A percentile compares a stretch with the other conserved stretches of the same genome.
These are phyloP conservation scores for Starmerella apicola DNA, from an alignment of 805 yeast genomes.

Conservation along the genomic window DNA sequence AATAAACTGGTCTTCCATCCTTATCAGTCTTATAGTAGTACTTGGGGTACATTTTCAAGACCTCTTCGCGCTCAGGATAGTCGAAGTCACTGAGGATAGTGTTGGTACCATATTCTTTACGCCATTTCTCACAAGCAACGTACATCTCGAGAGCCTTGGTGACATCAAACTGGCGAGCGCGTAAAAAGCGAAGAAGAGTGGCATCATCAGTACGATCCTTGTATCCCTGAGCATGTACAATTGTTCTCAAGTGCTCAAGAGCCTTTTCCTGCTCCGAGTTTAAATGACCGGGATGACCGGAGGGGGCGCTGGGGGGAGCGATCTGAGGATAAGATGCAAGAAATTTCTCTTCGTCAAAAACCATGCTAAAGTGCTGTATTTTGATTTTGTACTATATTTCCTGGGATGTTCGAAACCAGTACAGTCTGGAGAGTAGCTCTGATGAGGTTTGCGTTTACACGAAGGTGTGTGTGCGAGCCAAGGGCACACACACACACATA, in stretches of 20 bases:
- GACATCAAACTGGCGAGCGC: slow-evolving; percentile 91
- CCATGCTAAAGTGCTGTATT: no score
- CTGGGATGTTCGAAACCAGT: no score
- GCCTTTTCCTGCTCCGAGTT: slow-evolving; percentile 54
- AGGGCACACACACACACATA: no score
- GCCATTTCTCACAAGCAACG: slow-evolving; percentile 81
- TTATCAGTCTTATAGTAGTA: slow-evolving; percentile 94
- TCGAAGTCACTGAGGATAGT: slow-evolving; percentile 78
- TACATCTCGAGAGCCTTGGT: slow-evolving; percentile 71
- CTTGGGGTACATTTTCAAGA: slow-evolving; percentile 86
- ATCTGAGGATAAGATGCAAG: slow-evolving; percentile 53
- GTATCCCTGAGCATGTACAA: slow-evolving; percentile 52
- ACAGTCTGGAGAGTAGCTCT: no score
- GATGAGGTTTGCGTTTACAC: no score
- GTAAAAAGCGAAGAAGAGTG: slow-evolving; percentile 63
- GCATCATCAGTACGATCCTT: slow-evolving; percentile 79
- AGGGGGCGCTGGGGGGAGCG: slow-evolving; percentile 46
- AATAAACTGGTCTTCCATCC: slow-evolving; percentile 93
- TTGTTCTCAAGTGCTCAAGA: slow-evolving; percentile 45
- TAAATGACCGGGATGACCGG: slow-evolving; percentile 75
- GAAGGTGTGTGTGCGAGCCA: no score
- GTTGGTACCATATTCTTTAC: slow-evolving; percentile 73
- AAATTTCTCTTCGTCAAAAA: slow-evolving; percentile 14
- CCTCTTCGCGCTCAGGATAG: slow-evolving; percentile 83
- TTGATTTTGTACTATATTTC: no score